Conservation (phyloP, 768 basidiomycete genomes). For the Boletus vinaceobasis region DNA sequence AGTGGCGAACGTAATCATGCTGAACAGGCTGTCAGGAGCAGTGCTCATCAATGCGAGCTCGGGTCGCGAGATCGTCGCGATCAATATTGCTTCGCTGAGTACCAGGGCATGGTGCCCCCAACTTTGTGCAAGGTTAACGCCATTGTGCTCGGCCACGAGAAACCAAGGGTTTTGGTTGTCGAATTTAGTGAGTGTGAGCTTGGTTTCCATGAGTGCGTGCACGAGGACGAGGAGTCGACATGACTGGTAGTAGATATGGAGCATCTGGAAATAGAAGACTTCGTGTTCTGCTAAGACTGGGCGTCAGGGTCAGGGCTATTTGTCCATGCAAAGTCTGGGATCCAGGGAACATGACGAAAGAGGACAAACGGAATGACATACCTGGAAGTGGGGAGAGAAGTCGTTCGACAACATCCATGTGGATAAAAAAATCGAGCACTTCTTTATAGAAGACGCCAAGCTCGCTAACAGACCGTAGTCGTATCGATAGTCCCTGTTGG, state of each 20-base stretch:
- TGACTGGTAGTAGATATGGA: constrained; percentile 38
- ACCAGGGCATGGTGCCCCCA: constrained; percentile 40
- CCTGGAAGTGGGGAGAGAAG: constrained; percentile 38
- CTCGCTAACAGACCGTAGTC: constrained; percentile 24
- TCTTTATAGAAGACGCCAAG: constrained; percentile 35
- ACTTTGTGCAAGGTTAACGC: constrained; percentile 30
- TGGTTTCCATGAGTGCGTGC: constrained; percentile 32
- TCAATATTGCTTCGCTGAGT: constrained; percentile 37
- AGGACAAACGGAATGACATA: constrained; percentile 18
- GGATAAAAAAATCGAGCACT: constrained; percentile 29
- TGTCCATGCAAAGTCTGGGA: not conserved
- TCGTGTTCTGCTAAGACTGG: constrained; percentile 43
- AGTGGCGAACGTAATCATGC: constrained; percentile 42
- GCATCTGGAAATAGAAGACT: constrained; percentile 40
- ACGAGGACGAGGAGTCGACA: constrained; percentile 39
- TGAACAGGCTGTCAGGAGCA: constrained; percentile 41
- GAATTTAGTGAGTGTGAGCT: constrained; percentile 16
- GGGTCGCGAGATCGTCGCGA: constrained; percentile 30
- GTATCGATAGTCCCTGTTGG: constrained; percentile 31
- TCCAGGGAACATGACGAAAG: not conserved
- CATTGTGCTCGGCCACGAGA: constrained; percentile 30
- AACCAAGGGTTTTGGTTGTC: constrained; percentile 29
- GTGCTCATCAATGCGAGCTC: constrained; percentile 37
- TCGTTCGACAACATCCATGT: constrained; percentile 37
- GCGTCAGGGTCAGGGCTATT: constrained; percentile 22